Conservation (phyloP, 192 early-diverging fungal genomes). For the Backusella parvicylindrica region DNA sequence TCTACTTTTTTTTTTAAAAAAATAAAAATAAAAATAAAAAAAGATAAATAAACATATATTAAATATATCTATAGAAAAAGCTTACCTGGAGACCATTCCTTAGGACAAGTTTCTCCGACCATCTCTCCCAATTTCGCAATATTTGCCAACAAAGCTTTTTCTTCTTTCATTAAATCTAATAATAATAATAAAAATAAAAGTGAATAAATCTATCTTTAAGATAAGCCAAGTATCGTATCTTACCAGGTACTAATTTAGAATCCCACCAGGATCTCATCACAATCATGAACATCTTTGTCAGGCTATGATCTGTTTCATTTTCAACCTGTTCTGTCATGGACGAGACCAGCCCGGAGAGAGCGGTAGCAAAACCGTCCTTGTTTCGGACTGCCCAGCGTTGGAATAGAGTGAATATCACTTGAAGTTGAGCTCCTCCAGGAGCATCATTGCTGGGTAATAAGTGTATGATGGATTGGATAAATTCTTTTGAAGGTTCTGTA, state of each 20-base stretch:
- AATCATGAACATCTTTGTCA: neutral
- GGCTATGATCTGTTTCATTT: neutral
- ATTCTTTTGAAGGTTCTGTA: neutral
- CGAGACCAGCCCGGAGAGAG: neutral
- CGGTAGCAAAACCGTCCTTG: neutral
- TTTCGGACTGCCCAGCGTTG: neutral
- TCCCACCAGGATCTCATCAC: constrained; percentile 10
- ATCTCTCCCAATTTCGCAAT: neutral
- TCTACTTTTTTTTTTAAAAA: no score
- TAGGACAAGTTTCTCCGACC: constrained; percentile 3
- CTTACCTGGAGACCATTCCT: constrained; percentile 15
- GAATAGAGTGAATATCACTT: neutral
- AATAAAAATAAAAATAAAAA: no score
- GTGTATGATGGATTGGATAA: constrained; percentile 2
- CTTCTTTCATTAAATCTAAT: constrained; percentile 4
- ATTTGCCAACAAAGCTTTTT: neutral
- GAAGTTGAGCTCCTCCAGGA: neutral
- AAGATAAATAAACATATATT: no score
- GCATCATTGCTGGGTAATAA: neutral
- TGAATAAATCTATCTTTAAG: neutral
- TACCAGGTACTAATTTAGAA: neutral
- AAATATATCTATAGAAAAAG: neutral
- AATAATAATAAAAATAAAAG: neutral
- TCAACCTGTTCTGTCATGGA: neutral
- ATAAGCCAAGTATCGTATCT: neutral